Base-by-base conservation (phyloP, 2,329 filamentous ascomycete genomes). In the Trichoderma sp. region DNA sequence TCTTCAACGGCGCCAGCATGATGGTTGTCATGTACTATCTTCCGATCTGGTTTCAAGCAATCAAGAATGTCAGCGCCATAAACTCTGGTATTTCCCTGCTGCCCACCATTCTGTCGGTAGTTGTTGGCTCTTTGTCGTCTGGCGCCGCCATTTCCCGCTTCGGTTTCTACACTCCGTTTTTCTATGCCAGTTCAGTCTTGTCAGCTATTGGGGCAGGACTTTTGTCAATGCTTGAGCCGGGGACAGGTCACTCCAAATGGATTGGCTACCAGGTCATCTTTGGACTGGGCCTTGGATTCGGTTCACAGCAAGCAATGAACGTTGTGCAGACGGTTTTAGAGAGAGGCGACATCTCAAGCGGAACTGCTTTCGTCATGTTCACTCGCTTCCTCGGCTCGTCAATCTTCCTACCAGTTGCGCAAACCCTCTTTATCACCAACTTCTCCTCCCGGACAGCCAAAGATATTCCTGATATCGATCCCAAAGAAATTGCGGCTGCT, bases 41-140 rank as follows among this genome's bases (percentile, higher is more conserved):
- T 5, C 84, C 85, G 12, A 80, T 87, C 69, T 88, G 85, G 83
- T 87, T 86, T 76, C 85, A 86, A 72, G 83, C 82, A 12, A 82
- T 85, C 59, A 77, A 83, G 66, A 83, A 78, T 9, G 71, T 74
- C 20, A 74, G 76, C 2, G 78, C 79, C 20, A 72, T 80, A 1
- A 53, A 78, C 3, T 77, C 77, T 0, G 79, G 79, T n/a, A 77
- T 80, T 43, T 75, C 75, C 15, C 72, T 76, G 15, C 73, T 81
- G 4, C 77, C 79, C 3, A 73, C 78, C 20, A 74, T 79, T 11
- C 73, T 80, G 5, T 74, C 78, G n/a, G 74, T 77, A 20, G 76
- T 81, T 34, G 50, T 79, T 58, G 74, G 74, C 5, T 75, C 74
- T 17, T 68, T 79, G 26, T 34, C 77, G 73, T 79, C 75, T 2